These are phyloP conservation scores for Macroventuria anomochaeta DNA, from an alignment of 2,329 filamentous ascomycete genomes.

Conservation along the genomic window DNA sequence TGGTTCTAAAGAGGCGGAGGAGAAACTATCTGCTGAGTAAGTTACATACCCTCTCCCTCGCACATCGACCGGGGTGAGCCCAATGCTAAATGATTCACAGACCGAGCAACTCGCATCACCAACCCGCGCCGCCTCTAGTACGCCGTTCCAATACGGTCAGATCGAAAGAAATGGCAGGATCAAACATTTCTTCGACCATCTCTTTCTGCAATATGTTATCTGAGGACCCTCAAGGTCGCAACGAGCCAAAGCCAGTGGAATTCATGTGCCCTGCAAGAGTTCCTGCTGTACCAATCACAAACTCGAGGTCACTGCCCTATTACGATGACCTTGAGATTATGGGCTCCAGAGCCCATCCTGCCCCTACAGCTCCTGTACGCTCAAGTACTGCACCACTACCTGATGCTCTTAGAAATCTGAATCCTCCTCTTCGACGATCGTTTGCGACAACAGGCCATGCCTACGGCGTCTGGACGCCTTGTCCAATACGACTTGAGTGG, in stretches of 20 bases:
- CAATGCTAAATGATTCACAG: no score
- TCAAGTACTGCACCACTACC: not conserved
- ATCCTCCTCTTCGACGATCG: conserved; percentile 76
- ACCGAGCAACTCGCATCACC: no score
- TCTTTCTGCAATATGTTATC: not conserved
- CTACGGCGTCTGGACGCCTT: conserved; percentile 40
- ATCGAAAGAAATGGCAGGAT: not conserved
- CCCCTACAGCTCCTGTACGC: not conserved
- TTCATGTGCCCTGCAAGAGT: not conserved
- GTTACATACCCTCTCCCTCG: not conserved
- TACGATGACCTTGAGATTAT: not conserved
- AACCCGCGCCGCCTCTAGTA: not conserved
- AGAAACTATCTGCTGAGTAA: conserved; percentile 2
- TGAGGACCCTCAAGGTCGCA: not conserved
- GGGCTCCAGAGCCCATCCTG: not conserved
- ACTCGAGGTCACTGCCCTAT: not conserved
- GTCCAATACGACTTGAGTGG: conserved; percentile 31
- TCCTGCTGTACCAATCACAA: not conserved
- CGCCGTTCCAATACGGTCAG: not conserved
- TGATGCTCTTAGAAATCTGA: conserved; percentile 50
- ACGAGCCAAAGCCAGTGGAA: not conserved
- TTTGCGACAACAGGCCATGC: conserved; percentile 66
- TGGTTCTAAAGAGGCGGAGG: conserved; percentile 31
- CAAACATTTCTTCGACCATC: not conserved
- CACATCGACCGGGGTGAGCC: no score